A percentile compares a stretch with the other conserved stretches of the same genome.
Evolutionary conservation across 2,329 filamentous ascomycete species (phyloP).

Genomic region (Botrytis fabae): DNA sequence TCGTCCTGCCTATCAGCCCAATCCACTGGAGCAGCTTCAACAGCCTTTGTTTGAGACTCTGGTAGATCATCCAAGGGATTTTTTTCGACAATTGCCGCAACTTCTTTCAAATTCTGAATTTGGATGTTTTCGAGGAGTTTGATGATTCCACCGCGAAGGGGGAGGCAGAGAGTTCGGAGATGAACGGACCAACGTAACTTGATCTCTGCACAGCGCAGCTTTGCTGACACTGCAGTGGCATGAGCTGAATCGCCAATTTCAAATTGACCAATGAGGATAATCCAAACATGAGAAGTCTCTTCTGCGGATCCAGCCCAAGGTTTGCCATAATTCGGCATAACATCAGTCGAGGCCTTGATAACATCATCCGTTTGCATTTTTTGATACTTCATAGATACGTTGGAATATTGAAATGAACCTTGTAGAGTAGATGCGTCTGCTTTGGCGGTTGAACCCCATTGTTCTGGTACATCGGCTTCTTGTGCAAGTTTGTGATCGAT

Average conservation of each 20-base stretch:
- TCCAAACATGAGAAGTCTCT: background rate
- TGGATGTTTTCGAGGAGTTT: background rate
- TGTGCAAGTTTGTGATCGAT: no score
- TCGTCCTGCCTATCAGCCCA: background rate
- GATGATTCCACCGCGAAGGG: background rate
- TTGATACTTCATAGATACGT: background rate
- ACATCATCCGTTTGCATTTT: background rate
- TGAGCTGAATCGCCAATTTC: background rate
- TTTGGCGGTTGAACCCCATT: background rate
- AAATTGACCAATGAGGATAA: background rate
- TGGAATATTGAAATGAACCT: background rate
- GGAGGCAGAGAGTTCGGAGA: background rate
- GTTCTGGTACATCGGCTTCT: background rate
- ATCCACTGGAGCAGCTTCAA: background rate
- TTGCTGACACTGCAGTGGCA: background rate
- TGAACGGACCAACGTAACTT: background rate
- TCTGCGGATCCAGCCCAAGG: background rate
- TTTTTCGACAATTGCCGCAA: background rate
- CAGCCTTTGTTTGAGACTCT: background rate
- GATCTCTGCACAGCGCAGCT: background rate
- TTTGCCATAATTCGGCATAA: background rate
- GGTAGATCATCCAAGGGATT: background rate
- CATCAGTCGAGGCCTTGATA: background rate
- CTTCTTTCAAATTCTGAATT: background rate
- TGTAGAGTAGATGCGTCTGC: background rate